Evolutionary conservation across 768 basidiomycete genomes (phyloP).

Genomic region (Gloeopeniophorella convolvens): DNA sequence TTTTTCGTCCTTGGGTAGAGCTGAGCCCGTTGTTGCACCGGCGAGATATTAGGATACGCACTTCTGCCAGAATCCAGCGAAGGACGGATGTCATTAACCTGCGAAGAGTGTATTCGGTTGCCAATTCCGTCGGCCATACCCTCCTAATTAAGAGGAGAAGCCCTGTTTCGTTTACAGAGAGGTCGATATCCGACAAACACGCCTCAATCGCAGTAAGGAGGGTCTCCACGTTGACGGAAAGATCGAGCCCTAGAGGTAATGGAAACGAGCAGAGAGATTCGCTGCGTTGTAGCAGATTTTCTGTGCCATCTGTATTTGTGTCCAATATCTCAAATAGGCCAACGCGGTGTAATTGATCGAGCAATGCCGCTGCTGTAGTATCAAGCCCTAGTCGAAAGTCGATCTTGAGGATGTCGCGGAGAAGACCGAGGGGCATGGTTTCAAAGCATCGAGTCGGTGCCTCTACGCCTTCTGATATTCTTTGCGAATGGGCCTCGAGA

Average conservation of each 20-base stretch:
- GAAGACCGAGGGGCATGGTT: conserved; percentile 48
- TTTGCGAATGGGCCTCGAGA: conserved; percentile 36
- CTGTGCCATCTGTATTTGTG: conserved; percentile 30
- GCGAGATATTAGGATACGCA: conserved; percentile 25
- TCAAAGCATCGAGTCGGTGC: conserved; percentile 45
- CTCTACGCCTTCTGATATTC: conserved; percentile 23
- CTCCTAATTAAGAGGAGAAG: conserved; percentile 60
- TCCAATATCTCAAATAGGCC: conserved; percentile 55
- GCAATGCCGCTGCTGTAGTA: conserved; percentile 41
- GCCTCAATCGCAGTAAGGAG: conserved; percentile 67
- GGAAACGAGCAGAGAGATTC: conserved; percentile 51
- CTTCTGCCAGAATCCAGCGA: conserved; percentile 71
- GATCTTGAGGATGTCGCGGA: conserved; percentile 52
- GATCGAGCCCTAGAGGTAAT: conserved; percentile 63
- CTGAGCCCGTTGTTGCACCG: neutral
- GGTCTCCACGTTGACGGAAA: conserved; percentile 65
- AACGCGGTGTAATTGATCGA: conserved; percentile 54
- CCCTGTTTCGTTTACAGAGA: conserved; percentile 69
- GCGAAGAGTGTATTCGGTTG: conserved; percentile 63
- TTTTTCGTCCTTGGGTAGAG: conserved; percentile 48
- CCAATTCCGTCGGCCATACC: conserved; percentile 69
- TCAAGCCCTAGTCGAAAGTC: conserved; percentile 55
- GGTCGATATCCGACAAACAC: conserved; percentile 61
- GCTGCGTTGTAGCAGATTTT: conserved; percentile 29
- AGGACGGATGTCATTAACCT: conserved; percentile 53